Base-by-base conservation (phyloP, 805 yeast genomes). In the Cyberlindnera americana region DNA sequence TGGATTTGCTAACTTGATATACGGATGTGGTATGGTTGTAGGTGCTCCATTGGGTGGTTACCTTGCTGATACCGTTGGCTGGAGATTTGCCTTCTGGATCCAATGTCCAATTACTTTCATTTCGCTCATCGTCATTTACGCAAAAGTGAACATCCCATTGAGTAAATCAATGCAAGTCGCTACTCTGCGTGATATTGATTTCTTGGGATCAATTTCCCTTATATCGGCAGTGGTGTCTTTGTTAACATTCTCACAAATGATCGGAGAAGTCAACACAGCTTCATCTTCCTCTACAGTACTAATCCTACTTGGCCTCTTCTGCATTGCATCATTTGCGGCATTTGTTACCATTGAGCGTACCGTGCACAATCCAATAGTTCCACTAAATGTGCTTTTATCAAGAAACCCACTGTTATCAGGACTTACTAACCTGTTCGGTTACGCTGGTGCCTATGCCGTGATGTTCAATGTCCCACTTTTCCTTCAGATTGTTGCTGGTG, bases 11-110 rank as follows among this genome's bases (percentile, higher is more conserved):
- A 66, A 65, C 43, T 53, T 66, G 19, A 47, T 62, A 17, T 43
- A 59, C 24, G 71, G 70, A 6, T 34, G 48, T 21, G 71, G 71
- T 3, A 57, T 63, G n/a, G 53, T 65, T 4, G 49, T 57, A 19
- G 71, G 71, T 11, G 70, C 71, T 1, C 56, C 68, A 6, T 47
- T 63, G 25, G 71, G 72, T 16, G 72, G 71, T 0, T 40, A 47
- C 13, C 54, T 67, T 11, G 54, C 70, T 4, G 53, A 60, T 4
- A 38, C 40, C 3, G 46, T 61, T 19, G 72, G 72, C 8, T 67
- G 72, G 72, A 59, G 70, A 47, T 65, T 61, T 62, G 70, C 40
- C 65, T 66, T 41, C 40, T 60, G 21, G 41, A 55, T 12, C 71
- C 67, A 47, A 56, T 62, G 17, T 62, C 67, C 41, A 3, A 56